phyloP scores from a whole-genome alignment of 805 yeast genomes.

The Candida wancherniae region DNA sequence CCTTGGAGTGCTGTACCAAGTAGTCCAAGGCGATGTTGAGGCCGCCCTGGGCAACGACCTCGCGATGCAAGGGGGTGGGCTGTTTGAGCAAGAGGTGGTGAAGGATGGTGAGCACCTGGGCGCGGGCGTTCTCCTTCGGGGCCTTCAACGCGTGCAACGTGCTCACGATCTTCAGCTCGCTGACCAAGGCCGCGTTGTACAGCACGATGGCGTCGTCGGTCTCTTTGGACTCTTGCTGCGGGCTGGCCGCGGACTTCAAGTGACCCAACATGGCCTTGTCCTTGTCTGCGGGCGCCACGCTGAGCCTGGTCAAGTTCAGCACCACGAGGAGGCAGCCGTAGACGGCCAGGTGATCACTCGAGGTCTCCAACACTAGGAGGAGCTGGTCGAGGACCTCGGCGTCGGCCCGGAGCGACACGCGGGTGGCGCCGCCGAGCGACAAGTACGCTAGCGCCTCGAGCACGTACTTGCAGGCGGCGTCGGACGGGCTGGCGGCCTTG shows the following conservation, averaged over 20 bases:
- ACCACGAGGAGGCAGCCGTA: conserved; percentile 42
- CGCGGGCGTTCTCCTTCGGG: conserved; percentile 1
- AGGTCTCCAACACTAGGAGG: conserved; percentile 12
- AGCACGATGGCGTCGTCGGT: conserved; percentile 23
- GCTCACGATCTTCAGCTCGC: conserved; percentile 20
- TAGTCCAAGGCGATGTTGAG: conserved; percentile 36
- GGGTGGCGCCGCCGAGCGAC: conserved; percentile 11
- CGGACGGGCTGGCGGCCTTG: neutral
- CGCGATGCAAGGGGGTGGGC: conserved; percentile 23
- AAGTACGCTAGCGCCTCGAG: conserved; percentile 16
- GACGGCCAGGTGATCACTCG: conserved; percentile 13
- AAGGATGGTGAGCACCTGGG: conserved; percentile 24
- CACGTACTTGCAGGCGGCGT: conserved; percentile 1
- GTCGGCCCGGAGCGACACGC: conserved; percentile 10
- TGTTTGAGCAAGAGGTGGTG: conserved; percentile 30
- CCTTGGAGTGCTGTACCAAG: conserved; percentile 26
- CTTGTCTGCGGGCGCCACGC: conserved; percentile 21
- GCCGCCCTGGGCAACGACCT: conserved; percentile 45
- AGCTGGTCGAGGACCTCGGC: conserved; percentile 11
- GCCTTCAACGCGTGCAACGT: conserved; percentile 6
- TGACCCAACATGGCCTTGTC: conserved; percentile 32
- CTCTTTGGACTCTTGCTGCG: conserved; percentile 18
- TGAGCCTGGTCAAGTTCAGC: conserved; percentile 34
- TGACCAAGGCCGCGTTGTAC: conserved; percentile 28
- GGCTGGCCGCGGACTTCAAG: conserved; percentile 28